These are phyloP conservation scores for Ramalina intermedia DNA, from an alignment of 495 filamentous ascomycete genomes.

Conservation along the genomic window DNA sequence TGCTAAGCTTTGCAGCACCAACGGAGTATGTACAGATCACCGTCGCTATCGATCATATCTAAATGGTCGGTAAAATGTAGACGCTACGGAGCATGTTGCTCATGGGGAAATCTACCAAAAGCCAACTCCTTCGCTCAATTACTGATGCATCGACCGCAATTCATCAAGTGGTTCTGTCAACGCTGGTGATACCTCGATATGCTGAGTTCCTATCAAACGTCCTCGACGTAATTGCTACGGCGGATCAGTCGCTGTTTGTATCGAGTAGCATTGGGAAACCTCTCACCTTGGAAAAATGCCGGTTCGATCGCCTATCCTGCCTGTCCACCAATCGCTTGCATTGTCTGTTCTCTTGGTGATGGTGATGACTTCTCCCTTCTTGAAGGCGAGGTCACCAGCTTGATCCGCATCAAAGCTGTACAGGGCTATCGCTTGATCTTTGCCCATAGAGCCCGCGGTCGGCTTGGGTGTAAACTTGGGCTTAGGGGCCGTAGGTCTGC, in stretches of 20 bases:
- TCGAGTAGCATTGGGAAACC: not conserved
- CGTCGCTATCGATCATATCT: too few relatives aligned
- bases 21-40: too few relatives aligned
- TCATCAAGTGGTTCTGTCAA: not conserved
- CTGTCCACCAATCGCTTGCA: constrained; percentile 81
- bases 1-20: too few relatives aligned
- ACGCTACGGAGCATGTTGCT: not conserved
- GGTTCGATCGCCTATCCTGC: constrained; percentile 46
- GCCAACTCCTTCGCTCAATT: not conserved
- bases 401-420: constrained; percentile 93
- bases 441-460: constrained; percentile 49
- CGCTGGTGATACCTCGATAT: not conserved
- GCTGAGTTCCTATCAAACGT: not conserved
- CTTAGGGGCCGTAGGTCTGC: constrained; percentile 72
- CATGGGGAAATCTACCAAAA: not conserved
- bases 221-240: constrained; percentile 16
- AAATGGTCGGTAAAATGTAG: not conserved
- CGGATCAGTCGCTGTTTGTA: not conserved
- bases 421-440: constrained; percentile 76
- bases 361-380: constrained; percentile 96
- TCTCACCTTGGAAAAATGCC: constrained; percentile 43
- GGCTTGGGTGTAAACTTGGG: constrained; percentile 51
- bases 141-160: not conserved
- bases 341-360: constrained; percentile 92
- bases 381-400: constrained; percentile 82